Conservation (phyloP, 495 filamentous ascomycete genomes). For the Penicillium riverlandense region DNA sequence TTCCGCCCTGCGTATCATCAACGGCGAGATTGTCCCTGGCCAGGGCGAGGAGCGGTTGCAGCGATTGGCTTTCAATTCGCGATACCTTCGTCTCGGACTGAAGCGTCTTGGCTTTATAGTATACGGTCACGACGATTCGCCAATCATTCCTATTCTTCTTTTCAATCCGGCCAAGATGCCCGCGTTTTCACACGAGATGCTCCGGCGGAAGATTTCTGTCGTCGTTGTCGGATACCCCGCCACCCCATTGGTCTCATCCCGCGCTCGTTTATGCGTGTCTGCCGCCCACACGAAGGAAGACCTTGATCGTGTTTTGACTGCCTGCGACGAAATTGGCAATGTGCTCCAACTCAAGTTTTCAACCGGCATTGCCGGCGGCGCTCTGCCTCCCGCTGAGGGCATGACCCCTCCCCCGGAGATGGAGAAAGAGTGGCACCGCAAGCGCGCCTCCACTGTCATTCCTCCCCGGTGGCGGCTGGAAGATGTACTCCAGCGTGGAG, state of each 20-base stretch:
- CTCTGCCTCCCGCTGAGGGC: conserved; percentile 62
- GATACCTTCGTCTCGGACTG: conserved; percentile 91
- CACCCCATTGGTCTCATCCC: conserved; percentile 90
- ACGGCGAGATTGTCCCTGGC: conserved; percentile 76
- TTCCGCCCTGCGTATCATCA: conserved; percentile 76
- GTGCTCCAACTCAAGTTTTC: conserved; percentile 93
- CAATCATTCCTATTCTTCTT: conserved; percentile 87
- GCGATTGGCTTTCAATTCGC: conserved; percentile 95
- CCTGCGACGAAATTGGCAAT: conserved; percentile 90
- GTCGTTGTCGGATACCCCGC: conserved; percentile 97
- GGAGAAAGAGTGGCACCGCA: conserved; percentile 52
- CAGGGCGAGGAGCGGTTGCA: conserved; percentile 95
- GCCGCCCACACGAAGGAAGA: conserved; percentile 98
- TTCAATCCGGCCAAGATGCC: conserved; percentile 98
- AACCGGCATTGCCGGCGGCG: conserved; percentile 84
- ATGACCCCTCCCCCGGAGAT: conserved; percentile 63
- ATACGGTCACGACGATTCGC: conserved; percentile 94
- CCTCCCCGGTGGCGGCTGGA: conserved; percentile 77
- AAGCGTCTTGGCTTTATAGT: conserved; percentile 97
- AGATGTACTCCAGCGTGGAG: conserved; percentile 72
- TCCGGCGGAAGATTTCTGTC: conserved; percentile 94
- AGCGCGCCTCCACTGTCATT: conserved; percentile 39
- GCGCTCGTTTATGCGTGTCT: conserved; percentile 91
- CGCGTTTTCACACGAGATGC: conserved; percentile 97
- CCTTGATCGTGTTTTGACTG: conserved; percentile 79